phyloP scores from a whole-genome alignment of 1,284 basidiomycete species.

The Volvariella volvacea region DNA sequence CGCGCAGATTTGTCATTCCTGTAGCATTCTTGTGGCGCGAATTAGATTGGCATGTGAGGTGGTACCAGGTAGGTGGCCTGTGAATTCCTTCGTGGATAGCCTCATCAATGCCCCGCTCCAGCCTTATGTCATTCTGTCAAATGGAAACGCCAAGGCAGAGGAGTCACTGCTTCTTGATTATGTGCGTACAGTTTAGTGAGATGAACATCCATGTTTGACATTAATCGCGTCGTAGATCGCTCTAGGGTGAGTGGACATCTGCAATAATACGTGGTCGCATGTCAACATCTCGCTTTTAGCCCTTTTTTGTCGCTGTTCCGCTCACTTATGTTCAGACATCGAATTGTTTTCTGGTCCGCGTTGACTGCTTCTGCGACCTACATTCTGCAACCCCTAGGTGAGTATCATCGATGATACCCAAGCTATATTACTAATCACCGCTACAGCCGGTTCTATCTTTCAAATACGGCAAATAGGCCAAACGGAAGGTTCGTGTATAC shows the following conservation, averaged over 20 bases:
- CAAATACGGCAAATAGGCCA: constrained; percentile 36
- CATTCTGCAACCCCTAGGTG: constrained; percentile 45
- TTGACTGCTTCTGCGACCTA: constrained; percentile 34
- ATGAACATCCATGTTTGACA: constrained; percentile 1
- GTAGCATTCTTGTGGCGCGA: constrained; percentile 35
- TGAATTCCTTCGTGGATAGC: constrained; percentile 5
- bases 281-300: too few species aligned
- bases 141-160: constrained; percentile 43
- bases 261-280: neutral
- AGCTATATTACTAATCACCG: neutral
- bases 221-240: too few species aligned
- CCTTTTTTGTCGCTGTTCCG: constrained; percentile 30
- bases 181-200: constrained; percentile 34
- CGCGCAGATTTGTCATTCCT: constrained; percentile 26
- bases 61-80: constrained; percentile 36
- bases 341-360: constrained; percentile 41
- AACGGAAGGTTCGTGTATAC: constrained; percentile 22
- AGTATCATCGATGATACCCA: constrained; percentile 2
- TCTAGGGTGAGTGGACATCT: constrained; percentile 28
- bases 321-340: constrained; percentile 40
- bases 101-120: constrained; percentile 12
- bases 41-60: constrained; percentile 41
- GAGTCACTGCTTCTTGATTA: constrained; percentile 58
- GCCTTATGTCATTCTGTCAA: constrained; percentile 52
- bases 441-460: constrained; percentile 46